Base-by-base conservation (phyloP, 345 rosid species). In the Gossypium turneri region DNA sequence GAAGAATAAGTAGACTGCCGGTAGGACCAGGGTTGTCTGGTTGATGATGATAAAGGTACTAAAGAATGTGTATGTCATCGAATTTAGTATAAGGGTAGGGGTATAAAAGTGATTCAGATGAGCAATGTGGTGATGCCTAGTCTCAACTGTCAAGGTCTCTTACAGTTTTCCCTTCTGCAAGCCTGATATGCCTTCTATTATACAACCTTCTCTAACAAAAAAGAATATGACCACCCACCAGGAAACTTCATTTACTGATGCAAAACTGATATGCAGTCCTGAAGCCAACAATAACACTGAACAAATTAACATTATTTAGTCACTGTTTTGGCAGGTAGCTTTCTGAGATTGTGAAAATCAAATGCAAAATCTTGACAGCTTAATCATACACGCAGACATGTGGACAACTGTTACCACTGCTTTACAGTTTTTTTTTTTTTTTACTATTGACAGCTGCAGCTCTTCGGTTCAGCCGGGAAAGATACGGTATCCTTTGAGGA, bases 381-480 rank as follows among this genome's bases (percentile, higher is more conserved):
- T 34, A 34, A 34, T 34, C 41, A 34, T 34, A 34, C 7, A 44
- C 3, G 2, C 12, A 24, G 48, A 48, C 51, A 34, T 73, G 19
- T 6, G n/a, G 43, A 44, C 20, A 60, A 73, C 11, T 38, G 17
- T 61, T 17, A 8, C 44, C 20, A 73, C 48, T 27, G 48, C 13
- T 57, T 66, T 47, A 67, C 24, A 10, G 2, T 66, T 44, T 2
- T 66, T 2, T 24, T 24, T 25, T 2, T 16, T 3, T 34, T 24
- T 69, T 27, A 22, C 43, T 50, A 7, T 52, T 16, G 68, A n/a
- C 56, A 70, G 50, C 64, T 64, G 77, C 82, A 83, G 84, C 79
- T 52, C 58, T 61, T 51, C 9, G 45, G 72, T 60, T 63, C 76
- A 68, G 72, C 76, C 22, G 60, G 19, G 29, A 45, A 50, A 20